Base-by-base conservation (phyloP, 129 eudicot genomes). In the Arctium lappa region DNA sequence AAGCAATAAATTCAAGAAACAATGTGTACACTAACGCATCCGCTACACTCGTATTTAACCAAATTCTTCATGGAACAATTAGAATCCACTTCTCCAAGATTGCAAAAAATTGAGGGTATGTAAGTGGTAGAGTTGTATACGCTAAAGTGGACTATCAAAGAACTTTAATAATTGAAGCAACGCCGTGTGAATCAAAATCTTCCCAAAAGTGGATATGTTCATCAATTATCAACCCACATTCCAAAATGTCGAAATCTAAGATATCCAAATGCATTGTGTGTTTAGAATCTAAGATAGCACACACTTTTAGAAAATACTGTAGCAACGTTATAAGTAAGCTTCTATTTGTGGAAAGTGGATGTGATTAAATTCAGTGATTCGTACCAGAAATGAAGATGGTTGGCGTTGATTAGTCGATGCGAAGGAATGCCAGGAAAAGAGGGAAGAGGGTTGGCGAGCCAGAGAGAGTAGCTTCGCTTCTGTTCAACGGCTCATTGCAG, bases 351-450 rank as follows among this genome's bases (percentile, higher is more conserved):
- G 48, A 56, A 56, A 77, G 1, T 16, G 81, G 46, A 77, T n/a
- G 62, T 78, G 3, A 44, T 31, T 38, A 72, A 56, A 46, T 34
- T 72, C 3, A 40, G 73, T 29, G 73, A 63, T 0, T 40, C 34
- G 3, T 77, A 83, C 86, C 86, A 31, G 77, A 69, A 30, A 76
- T 46, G 46, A 77, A 69, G 78, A 69, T 68, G 76, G 76, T 36
- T 76, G 37, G 60, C 70, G 70, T 44, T 8, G 39, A 75, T 42
- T n/a, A 73, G 77, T 73, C 50, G 42, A 31, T 12, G 80, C 40
- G 11, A 56, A 53, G 40, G 60, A 72, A 34, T 18, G 79, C 8
- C 81, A 81, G 77, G 48, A 72, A 48, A 32, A 8, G 75, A 46
- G 39, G 75, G 81, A 48, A 48, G 60, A 48, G 12, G 56, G 78